Conservation (phyloP, 2,329 filamentous ascomycete species). For the Gyromitra esculenta region DNA sequence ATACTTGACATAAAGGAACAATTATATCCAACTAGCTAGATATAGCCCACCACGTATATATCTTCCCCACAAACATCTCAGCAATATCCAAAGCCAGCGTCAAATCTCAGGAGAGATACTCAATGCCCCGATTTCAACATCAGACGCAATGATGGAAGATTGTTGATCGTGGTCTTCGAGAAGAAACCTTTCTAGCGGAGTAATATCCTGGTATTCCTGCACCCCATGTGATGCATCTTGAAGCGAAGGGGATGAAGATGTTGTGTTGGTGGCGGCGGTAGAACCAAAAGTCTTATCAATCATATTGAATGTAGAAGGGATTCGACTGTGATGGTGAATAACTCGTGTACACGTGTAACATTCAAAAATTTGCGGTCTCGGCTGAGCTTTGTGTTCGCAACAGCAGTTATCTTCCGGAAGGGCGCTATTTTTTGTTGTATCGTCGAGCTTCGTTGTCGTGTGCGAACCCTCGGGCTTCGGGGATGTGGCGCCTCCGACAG, state of each 20-base stretch:
- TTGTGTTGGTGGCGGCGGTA: neutral
- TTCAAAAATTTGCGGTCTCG: neutral
- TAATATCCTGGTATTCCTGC: neutral
- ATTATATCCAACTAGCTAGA: neutral
- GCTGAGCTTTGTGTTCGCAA: neutral
- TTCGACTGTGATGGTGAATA: constrained; percentile 15
- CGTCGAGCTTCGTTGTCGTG: neutral
- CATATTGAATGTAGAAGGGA: neutral
- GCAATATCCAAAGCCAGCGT: neutral
- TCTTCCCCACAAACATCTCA: too few relatives aligned
- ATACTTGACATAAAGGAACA: neutral
- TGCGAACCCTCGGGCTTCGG: neutral
- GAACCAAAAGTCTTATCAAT: neutral
- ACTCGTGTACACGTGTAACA: constrained; percentile 34
- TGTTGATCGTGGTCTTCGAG: constrained; percentile 23
- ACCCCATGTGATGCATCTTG: neutral
- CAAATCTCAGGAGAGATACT: constrained; percentile 18
- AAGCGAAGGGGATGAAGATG: neutral
- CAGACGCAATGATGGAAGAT: constrained; percentile 11
- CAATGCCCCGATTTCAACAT: constrained; percentile 1
- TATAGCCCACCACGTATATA: neutral
- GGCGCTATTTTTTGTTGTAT: neutral
- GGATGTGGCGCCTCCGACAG: neutral
- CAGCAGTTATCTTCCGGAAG: neutral
- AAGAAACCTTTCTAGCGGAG: constrained; percentile 19